phyloP scores from a whole-genome alignment of 106 monocot species.

The Dendrobium catenatum region DNA sequence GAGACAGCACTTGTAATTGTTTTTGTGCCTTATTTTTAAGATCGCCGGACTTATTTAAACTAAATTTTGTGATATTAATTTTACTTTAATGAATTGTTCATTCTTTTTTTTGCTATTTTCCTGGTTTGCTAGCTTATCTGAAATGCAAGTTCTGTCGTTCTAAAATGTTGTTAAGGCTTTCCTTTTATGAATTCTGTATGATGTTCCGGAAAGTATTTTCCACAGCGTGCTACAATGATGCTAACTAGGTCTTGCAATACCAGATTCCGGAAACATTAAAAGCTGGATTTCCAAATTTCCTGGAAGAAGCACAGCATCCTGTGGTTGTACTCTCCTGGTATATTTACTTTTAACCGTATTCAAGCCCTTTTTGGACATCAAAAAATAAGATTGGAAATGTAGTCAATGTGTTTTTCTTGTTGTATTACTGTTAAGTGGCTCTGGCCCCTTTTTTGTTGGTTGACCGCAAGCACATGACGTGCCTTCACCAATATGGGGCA shows the following conservation, averaged over 20 bases:
- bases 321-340: constrained; percentile 77
- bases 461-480: background rate
- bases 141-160: background rate
- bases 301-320: constrained; percentile 69
- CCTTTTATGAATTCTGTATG: background rate
- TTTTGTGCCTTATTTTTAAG: constrained; percentile 2
- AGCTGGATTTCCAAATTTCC: constrained; percentile 36
- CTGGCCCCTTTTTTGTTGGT: background rate
- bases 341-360: background rate
- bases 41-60: background rate
- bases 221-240: background rate
- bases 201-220: background rate
- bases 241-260: background rate
- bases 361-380: background rate
- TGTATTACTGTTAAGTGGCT: background rate
- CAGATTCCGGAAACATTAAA: constrained; percentile 80
- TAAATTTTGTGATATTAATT: background rate
- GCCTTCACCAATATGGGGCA: background rate
- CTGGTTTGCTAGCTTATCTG: background rate
- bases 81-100: background rate
- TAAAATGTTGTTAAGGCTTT: background rate
- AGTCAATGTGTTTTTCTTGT: background rate
- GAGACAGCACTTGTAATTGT: constrained; percentile 81
- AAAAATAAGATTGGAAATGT: background rate
- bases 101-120: background rate